Evolutionary conservation across 2,329 filamentous ascomycete species (phyloP), one percentile per base, ranked within the genome.

Genomic region (Blastomyces parvus): DNA sequence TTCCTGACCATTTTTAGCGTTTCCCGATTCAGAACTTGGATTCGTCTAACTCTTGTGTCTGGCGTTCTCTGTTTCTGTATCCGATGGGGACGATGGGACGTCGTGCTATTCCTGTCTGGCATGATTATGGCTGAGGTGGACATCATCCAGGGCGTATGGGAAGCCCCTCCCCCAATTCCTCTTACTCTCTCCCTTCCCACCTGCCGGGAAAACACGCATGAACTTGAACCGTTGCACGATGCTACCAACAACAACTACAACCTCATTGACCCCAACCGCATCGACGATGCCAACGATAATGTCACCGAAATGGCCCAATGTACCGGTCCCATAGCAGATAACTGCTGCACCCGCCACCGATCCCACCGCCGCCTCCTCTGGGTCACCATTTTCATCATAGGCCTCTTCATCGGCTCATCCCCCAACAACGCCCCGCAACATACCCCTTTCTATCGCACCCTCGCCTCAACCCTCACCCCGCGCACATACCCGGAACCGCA

Each of bases 61-160:
- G 61, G 67, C 13, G 65, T 78, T 11, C 70, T 71, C 4, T 75
- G 72, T 70, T 74, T 76, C 66, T 79, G 75, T 63, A 73, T 77
- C 63, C 73, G 74, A 30, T 78, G 74, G 69, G 75, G 75, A 33
- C 71, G 77, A 55, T 79, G 77, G 77, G 77, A 79, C 27, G 67
- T 79, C 33, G 73, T 77, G 13, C 71, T 78, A 3, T 79, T 79
- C 64, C 67, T 79, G 2, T 67, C 72, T 1, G 77, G 77, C 30
- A 78, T 78, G 67, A 63, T 79, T 22, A 74, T 79, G 69, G 77
- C 77, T 40, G 77, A 79, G 64, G 67, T 75, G 8, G 77, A 79
- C 62, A 69, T 78, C 22, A 74, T 78, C 61, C 71, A 74, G 40
- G 72, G 71, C 50, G 73, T 70, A 11, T 78, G 74, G 74, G 72